A percentile compares a stretch with the other conserved stretches of the same genome.
Evolutionary conservation across 2,329 filamentous ascomycete species (phyloP).

Genomic region (Fusarium zealandicum): DNA sequence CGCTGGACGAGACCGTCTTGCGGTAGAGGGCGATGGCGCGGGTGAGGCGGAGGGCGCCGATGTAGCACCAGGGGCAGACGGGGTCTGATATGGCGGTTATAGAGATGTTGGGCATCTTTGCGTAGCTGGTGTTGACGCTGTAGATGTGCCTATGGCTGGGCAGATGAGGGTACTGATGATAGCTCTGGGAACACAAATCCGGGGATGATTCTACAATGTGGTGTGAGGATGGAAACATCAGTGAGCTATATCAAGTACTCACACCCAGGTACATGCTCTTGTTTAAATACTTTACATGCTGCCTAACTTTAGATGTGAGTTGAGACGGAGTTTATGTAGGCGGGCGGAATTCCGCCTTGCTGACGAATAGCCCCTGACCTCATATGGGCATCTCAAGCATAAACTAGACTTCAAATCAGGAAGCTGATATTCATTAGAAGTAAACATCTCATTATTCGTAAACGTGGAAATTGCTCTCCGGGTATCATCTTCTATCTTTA

Average conservation of each 20-base stretch:
- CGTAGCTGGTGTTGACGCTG: neutral
- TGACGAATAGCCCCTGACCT: neutral
- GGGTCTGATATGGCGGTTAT: conserved; percentile 84
- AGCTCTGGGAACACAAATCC: too few relatives aligned
- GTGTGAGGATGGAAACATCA: too few relatives aligned
- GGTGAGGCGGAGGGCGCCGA: conserved; percentile 79
- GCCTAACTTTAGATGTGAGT: neutral
- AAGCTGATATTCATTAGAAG: neutral
- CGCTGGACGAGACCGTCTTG: conserved; percentile 65
- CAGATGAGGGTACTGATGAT: too few relatives aligned
- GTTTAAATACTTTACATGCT: neutral
- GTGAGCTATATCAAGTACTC: too few relatives aligned
- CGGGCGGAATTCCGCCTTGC: conserved; percentile 38
- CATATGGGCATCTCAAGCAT: neutral
- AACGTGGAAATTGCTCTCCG: conserved; percentile 25
- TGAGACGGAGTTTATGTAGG: neutral
- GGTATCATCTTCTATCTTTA: conserved; percentile 36
- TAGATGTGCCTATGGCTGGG: neutral
- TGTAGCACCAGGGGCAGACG: conserved; percentile 81
- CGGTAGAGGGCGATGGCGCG: conserved; percentile 74
- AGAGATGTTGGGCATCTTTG: conserved; percentile 73
- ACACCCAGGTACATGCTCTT: too few relatives aligned
- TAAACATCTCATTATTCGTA: neutral
- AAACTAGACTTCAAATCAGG: neutral
- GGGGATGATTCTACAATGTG: too few relatives aligned